A percentile compares a stretch with the other conserved stretches of the same genome.
phyloP scores from a whole-genome alignment of 306 rosid species.

The Medicago arabica region DNA sequence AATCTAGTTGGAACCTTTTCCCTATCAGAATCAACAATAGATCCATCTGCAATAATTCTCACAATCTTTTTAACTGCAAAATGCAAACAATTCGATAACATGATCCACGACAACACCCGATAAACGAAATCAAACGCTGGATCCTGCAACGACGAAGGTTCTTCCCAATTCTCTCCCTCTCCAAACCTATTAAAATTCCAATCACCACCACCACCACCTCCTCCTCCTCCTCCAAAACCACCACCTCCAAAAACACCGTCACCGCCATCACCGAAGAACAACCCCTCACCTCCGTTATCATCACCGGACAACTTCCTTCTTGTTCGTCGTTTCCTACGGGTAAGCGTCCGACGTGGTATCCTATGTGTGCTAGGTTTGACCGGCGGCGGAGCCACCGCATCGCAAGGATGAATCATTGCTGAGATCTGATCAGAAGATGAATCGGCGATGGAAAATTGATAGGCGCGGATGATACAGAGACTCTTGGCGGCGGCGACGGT shows the following conservation, averaged over 20 bases:
- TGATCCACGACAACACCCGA: conserved; percentile 84
- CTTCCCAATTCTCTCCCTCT: conserved; percentile 69
- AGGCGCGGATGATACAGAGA: conserved; percentile 57
- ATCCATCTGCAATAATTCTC: conserved; percentile 59
- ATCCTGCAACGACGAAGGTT: conserved; percentile 61
- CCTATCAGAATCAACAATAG: conserved; percentile 63
- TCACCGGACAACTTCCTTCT: conserved; percentile 61
- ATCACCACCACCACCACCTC: conserved; percentile 73
- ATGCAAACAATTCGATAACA: conserved; percentile 83
- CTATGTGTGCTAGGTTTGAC: conserved; percentile 52
- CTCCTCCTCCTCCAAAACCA: conserved; percentile 33
- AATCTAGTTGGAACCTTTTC: conserved; percentile 72
- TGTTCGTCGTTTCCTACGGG: conserved; percentile 69
- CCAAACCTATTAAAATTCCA: conserved; percentile 82
- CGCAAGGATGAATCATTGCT: conserved; percentile 60
- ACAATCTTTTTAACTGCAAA: conserved; percentile 77
- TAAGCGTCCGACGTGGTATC: conserved; percentile 57
- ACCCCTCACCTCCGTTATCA: conserved; percentile 53
- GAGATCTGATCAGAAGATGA: conserved; percentile 58
- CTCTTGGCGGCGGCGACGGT: conserved; percentile 55
- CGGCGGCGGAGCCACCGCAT: conserved; percentile 80
- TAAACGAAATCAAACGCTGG: conserved; percentile 88
- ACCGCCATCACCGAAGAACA: conserved; percentile 59
- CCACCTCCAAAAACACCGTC: conserved; percentile 56
- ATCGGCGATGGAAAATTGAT: conserved; percentile 43